Percentiles rank a stretch among this genome's conserved stretches.
These are phyloP conservation scores for Colletotrichum costaricense DNA, from an alignment of 2,329 filamentous ascomycete genomes.

Conservation along the genomic window DNA sequence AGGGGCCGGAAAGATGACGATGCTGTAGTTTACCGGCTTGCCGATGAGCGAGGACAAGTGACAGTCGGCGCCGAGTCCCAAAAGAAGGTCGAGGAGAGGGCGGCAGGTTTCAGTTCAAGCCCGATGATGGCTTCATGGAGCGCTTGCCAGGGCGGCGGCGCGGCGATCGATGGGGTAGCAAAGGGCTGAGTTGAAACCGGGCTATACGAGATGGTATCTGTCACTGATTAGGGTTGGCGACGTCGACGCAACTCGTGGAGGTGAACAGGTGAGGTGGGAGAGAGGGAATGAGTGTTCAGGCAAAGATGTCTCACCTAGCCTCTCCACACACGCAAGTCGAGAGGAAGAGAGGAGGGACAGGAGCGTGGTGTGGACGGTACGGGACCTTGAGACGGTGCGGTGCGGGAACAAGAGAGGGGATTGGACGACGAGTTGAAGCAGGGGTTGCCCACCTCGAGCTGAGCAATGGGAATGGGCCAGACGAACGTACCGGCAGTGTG, in stretches of 20 bases:
- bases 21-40: constrained; percentile 9
- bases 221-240: constrained; percentile 19
- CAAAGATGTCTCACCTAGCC: constrained; percentile 35
- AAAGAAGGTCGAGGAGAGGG: constrained; percentile 9
- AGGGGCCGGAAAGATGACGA: constrained; percentile 30
- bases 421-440: constrained; percentile 27
- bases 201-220: constrained; percentile 6
- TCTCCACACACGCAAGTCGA: constrained; percentile 22
- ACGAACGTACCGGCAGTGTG: constrained; percentile 17
- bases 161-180: constrained; percentile 14
- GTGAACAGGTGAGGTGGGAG: constrained; percentile 13
- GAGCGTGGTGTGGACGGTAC: not conserved
- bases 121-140: constrained; percentile 34
- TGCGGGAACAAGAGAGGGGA: constrained; percentile 32
- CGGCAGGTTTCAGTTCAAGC: constrained; percentile 34
- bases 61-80: constrained; percentile 11
- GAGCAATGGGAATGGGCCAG: constrained; percentile 25
- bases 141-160: constrained; percentile 17
- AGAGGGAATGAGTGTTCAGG: constrained; percentile 28
- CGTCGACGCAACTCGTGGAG: constrained; percentile 4
- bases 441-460: constrained; percentile 31
- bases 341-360: constrained; percentile 25
- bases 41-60: constrained; percentile 7
- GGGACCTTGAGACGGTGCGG: constrained; percentile 6
- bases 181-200: constrained; percentile 12